These are phyloP conservation scores for Liquidambar formosana DNA, from an alignment of 164 flowering plant species.

Conservation along the genomic window DNA sequence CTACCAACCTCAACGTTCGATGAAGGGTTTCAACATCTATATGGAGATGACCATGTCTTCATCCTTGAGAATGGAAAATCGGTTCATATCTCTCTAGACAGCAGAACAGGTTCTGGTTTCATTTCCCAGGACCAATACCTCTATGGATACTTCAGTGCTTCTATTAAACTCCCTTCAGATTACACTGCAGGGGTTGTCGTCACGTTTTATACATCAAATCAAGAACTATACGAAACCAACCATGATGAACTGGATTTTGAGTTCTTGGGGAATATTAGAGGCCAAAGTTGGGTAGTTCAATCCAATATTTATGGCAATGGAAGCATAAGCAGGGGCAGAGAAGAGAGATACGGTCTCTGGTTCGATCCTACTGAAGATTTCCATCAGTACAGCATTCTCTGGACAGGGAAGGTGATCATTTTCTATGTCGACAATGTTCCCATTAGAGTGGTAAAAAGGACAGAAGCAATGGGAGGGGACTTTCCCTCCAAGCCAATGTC, in stretches of 20 bases:
- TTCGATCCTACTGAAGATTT: conserved; percentile 90
- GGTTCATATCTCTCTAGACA: conserved; percentile 65
- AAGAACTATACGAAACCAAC: conserved; percentile 72
- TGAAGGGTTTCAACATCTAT: conserved; percentile 77
- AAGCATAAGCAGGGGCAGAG: conserved; percentile 83
- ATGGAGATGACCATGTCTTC: conserved; percentile 73
- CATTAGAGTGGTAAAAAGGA: conserved; percentile 65
- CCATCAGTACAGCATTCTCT: conserved; percentile 84
- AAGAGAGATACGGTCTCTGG: conserved; percentile 89
- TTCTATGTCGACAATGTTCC: conserved; percentile 80
- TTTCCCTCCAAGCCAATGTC: conserved; percentile 94
- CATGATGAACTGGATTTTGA: conserved; percentile 90
- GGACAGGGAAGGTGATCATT: conserved; percentile 75
- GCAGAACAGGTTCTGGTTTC: conserved; percentile 89
- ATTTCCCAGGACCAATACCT: conserved; percentile 77
- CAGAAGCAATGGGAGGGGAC: conserved; percentile 69
- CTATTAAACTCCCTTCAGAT: conserved; percentile 83
- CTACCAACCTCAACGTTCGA: conserved; percentile 70
- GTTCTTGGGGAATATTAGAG: conserved; percentile 84
- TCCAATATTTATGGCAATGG: conserved; percentile 91
- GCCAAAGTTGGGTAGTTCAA: conserved; percentile 85
- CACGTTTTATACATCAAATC: conserved; percentile 92
- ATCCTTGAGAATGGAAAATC: conserved; percentile 69
- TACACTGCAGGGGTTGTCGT: conserved; percentile 96
- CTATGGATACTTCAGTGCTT: conserved; percentile 92